A percentile compares a stretch with the other conserved stretches of the same genome.
phyloP scores from a whole-genome alignment of 257 asterid genomes.

The Solanum clarkiae region DNA sequence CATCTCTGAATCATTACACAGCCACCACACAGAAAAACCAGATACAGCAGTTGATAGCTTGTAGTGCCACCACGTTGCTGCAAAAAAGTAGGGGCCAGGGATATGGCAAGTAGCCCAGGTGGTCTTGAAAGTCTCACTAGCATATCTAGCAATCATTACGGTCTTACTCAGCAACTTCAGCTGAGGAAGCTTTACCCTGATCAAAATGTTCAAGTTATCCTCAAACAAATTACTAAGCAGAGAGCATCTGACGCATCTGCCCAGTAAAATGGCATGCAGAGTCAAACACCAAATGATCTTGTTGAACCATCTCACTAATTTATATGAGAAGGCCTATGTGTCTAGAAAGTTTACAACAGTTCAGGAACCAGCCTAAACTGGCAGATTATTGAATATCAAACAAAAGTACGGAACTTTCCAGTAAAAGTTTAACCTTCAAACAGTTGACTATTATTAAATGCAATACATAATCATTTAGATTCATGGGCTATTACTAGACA shows the following conservation, averaged over 20 bases:
- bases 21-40: neutral
- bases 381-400: neutral
- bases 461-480: neutral
- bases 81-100: neutral
- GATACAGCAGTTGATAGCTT: neutral
- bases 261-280: neutral
- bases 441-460: neutral
- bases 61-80: neutral
- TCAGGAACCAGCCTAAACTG: neutral
- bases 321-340: neutral
- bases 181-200: neutral
- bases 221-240: neutral
- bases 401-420: neutral
- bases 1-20: neutral
- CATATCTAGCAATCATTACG: neutral
- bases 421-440: neutral
- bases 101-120: neutral
- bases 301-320: neutral
- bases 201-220: neutral
- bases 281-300: neutral
- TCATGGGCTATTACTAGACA: neutral
- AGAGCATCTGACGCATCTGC: neutral
- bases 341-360: neutral
- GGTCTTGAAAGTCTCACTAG: neutral
- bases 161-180: neutral